Percentiles rank a stretch among this genome's conserved stretches.
Evolutionary conservation across 257 asterid genomes (phyloP).

Genomic region (Solanum acaule): DNA sequence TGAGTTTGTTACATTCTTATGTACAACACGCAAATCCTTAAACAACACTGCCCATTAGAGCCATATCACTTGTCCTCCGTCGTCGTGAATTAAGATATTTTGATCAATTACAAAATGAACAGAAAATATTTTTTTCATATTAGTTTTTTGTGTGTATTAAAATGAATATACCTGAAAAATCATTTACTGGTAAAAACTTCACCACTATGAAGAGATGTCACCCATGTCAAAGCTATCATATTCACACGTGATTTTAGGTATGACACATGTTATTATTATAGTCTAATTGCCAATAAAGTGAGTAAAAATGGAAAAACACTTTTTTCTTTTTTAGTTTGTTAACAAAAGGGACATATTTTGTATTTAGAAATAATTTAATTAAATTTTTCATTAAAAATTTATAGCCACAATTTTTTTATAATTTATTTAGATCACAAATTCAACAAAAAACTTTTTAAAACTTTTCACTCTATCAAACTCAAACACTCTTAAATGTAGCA

Average conservation of each 20-base stretch:
- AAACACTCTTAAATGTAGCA: background rate
- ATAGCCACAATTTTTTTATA: background rate
- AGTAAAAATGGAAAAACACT: background rate
- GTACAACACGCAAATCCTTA: background rate
- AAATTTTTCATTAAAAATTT: background rate
- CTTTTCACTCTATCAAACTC: background rate
- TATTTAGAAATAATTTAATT: background rate
- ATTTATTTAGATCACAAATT: background rate
- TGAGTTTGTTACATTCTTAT: background rate
- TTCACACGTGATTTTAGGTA: background rate
- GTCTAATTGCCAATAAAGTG: background rate
- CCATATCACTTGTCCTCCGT: background rate
- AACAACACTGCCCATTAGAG: background rate
- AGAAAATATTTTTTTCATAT: background rate
- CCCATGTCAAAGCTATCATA: background rate
- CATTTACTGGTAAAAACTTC: background rate
- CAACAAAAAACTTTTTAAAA: background rate
- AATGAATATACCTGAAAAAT: background rate
- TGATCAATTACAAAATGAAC: background rate
- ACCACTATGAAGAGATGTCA: background rate
- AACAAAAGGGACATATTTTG: background rate
- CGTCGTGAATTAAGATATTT: background rate
- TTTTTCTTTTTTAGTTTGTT: background rate
- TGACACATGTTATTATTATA: background rate
- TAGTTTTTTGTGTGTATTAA: background rate